A percentile compares a stretch with the other conserved stretches of the same genome.
Conservation (phyloP, 805 yeast species). For the Babjeviella inositovora region DNA sequence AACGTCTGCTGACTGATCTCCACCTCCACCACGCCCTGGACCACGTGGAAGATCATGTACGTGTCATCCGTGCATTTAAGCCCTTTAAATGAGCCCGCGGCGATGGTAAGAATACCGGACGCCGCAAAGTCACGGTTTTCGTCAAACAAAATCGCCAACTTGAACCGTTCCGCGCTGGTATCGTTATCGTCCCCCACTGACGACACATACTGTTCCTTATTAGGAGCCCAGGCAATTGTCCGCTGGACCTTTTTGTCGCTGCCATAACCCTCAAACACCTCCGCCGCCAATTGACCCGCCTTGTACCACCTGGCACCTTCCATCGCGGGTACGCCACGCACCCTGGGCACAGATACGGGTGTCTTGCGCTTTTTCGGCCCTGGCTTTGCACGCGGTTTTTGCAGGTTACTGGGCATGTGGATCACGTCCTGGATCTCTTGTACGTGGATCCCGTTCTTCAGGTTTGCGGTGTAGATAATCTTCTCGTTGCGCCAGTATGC, state of each 20-base stretch:
- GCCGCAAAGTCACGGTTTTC: slow-evolving; percentile 50
- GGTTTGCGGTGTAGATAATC: slow-evolving; percentile 34
- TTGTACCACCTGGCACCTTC: slow-evolving; percentile 38
- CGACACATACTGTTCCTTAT: slow-evolving; percentile 27
- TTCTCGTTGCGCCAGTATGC: slow-evolving; percentile 80
- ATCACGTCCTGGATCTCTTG: slow-evolving; percentile 44
- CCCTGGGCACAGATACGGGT: slow-evolving; percentile 5
- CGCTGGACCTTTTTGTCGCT: slow-evolving; percentile 23
- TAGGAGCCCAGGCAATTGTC: slow-evolving; percentile 52
- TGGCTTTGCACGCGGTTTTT: slow-evolving; percentile 1
- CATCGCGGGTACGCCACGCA: slow-evolving; percentile 11
- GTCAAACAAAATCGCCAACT: slow-evolving; percentile 49
- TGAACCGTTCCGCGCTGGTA: too few relatives aligned
- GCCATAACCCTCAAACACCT: slow-evolving; percentile 36
- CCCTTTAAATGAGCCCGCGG: slow-evolving; percentile 43
- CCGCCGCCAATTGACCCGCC: slow-evolving; percentile 19
- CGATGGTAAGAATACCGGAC: slow-evolving; percentile 57
- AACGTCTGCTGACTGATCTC: slow-evolving; percentile 42
- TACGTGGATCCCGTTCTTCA: slow-evolving; percentile 29
- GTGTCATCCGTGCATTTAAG: slow-evolving; percentile 47
- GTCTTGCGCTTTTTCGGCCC: slow-evolving; percentile 5
- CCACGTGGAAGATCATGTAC: slow-evolving; percentile 60
- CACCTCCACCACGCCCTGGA: slow-evolving; percentile 57
- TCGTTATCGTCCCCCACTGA: slow-evolving; percentile 23
- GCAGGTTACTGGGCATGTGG: slow-evolving; percentile 20